A percentile compares a stretch with the other conserved stretches of the same genome.
Conservation (phyloP, 495 filamentous ascomycete species). For the Aspergillus leporis region DNA sequence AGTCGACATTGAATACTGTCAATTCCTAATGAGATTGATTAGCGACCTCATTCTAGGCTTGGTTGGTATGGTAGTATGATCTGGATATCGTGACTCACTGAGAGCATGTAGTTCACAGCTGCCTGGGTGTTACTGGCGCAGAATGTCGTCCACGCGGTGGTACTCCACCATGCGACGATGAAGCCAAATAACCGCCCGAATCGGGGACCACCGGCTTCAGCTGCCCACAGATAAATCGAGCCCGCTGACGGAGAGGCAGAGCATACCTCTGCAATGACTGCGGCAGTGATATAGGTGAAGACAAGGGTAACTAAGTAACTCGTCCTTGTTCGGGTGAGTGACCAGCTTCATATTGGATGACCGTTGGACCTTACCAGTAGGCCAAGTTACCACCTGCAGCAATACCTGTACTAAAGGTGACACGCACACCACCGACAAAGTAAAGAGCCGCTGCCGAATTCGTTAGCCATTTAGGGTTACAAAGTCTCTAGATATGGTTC, state of each 20-base stretch:
- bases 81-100: slow-evolving; percentile 27
- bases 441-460: slow-evolving; percentile 50
- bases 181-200: slow-evolving; percentile 56
- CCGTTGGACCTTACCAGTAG: slow-evolving; percentile 41
- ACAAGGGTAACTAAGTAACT: slow-evolving; percentile 57
- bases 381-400: slow-evolving; percentile 57
- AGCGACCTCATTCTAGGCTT: neutral
- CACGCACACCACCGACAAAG: slow-evolving; percentile 57
- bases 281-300: slow-evolving; percentile 58
- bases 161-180: slow-evolving; percentile 61
- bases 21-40: slow-evolving; percentile 39
- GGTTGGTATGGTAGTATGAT: neutral
- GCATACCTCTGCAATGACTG: slow-evolving; percentile 57
- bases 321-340: slow-evolving; percentile 36
- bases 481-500: neutral
- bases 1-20: slow-evolving; percentile 52
- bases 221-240: slow-evolving; percentile 60
- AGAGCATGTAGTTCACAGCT: slow-evolving; percentile 56
- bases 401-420: slow-evolving; percentile 57
- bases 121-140: slow-evolving; percentile 56
- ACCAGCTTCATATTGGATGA: neutral
- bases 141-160: slow-evolving; percentile 60
- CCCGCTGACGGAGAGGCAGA: slow-evolving; percentile 57
- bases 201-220: slow-evolving; percentile 53
- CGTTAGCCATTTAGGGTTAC: neutral